Evolutionary conservation across 768 basidiomycete species (phyloP), one percentile per base, ranked within the genome.

Genomic region (Tylopilus sp.): DNA sequence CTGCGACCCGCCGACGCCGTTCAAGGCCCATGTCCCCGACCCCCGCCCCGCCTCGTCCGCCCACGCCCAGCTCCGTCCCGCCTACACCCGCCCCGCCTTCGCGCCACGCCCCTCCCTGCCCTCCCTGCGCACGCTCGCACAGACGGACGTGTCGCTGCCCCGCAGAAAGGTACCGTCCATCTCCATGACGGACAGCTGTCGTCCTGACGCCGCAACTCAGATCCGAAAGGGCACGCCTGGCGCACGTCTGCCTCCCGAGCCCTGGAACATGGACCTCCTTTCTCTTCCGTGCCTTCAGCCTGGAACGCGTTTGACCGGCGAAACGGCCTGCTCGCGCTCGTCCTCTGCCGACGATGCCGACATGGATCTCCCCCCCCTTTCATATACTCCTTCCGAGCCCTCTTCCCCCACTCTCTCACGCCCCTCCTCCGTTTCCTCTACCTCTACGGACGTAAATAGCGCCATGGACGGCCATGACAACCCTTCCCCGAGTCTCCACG

Each of bases 11-110:
- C 17, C n/a, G n/a, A n/a, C n/a, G n/a, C n/a, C n/a, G n/a, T n/a
- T n/a, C n/a, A n/a, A n/a, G n/a, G n/a, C 47, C 21, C 26, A 40
- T 37, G 28, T 60, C 55, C 52, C 53, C 52, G 26, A 55, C 28
- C 41, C 46, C 1, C 69, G 70, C n/a, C 70, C 72, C 2, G 67
- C 59, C 50, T 75, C 74, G 2, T 69, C 69, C 12, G 64, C 66
- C 13, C 63, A 67, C 36, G 64, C 64, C 4, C 74, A 74, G 53
- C 58, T 50, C 22, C 75, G 69, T 24, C 74, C 76, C 1, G 77
- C 77, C 1, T 55, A 72, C 47, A 76, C 76, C 12, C 70, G 65
- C 17, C 77, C 75, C 11, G 77, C 76, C 1, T 75, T 78, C 34
- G 45, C 59, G 0, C 45, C 71, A 2, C 71, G 72, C 28, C 77